Conservation (phyloP, 78 protist species). For the Blattamonas nauphoetae region DNA sequence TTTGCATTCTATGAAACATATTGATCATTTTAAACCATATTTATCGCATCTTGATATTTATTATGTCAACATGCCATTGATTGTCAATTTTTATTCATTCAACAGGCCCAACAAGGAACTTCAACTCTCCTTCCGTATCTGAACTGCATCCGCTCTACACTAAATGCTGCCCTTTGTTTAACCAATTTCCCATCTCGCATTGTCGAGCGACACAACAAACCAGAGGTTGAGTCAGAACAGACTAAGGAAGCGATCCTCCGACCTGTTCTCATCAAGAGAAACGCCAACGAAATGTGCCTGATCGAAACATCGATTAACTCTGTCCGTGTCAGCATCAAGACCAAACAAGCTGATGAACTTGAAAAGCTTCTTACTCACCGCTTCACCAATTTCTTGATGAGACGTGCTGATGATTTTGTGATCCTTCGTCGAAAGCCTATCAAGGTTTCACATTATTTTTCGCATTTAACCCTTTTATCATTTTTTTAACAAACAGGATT, state of each 20-base stretch:
- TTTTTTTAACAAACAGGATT: conserved; percentile 53
- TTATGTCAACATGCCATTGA: too few relatives aligned
- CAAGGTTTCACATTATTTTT: conserved; percentile 23
- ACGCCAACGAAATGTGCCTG: conserved; percentile 64
- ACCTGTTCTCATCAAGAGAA: conserved; percentile 76
- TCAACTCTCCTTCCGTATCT: conserved; percentile 71
- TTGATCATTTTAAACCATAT: too few relatives aligned
- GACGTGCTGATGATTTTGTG: conserved; percentile 88
- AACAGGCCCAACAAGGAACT: background rate
- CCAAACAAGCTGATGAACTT: conserved; percentile 81
- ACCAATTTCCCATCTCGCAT: conserved; percentile 80
- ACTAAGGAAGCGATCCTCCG: conserved; percentile 65
- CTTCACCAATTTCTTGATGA: conserved; percentile 80
- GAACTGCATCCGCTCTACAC: conserved; percentile 63
- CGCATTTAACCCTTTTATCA: background rate
- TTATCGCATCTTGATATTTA: too few relatives aligned
- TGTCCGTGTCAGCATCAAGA: conserved; percentile 77
- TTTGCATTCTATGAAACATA: too few relatives aligned
- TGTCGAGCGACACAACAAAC: conserved; percentile 98
- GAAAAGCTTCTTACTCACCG: conserved; percentile 73
- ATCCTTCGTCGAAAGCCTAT: conserved; percentile 83
- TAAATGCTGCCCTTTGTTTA: conserved; percentile 86
- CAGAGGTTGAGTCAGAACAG: conserved; percentile 88
- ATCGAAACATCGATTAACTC: conserved; percentile 92
- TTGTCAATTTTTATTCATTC: background rate